phyloP scores from a whole-genome alignment of 2,329 filamentous ascomycete species.

The Aspergillus sp. region DNA sequence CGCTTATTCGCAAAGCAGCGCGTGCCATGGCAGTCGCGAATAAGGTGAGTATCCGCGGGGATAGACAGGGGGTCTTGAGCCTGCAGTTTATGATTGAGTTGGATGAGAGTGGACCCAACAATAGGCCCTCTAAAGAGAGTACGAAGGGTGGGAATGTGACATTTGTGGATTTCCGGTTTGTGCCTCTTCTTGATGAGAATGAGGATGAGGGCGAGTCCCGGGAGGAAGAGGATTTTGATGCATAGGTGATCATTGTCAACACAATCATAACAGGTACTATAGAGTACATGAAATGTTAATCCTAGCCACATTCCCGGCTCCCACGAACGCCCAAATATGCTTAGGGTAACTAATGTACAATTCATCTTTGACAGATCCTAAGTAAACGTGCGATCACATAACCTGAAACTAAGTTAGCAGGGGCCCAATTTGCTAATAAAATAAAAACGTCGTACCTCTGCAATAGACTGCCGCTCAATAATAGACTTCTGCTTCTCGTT shows the following conservation, averaged over 20 bases:
- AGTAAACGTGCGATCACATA: conserved; percentile 5
- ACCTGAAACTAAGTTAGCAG: conserved; percentile 7
- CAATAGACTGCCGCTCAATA: conserved; percentile 59
- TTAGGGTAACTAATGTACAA: neutral
- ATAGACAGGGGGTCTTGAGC: conserved; percentile 82
- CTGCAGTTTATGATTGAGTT: conserved; percentile 94
- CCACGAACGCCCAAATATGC: neutral
- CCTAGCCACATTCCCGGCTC: neutral
- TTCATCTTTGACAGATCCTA: too few relatives aligned
- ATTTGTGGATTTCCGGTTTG: conserved; percentile 42
- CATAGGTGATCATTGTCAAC: neutral
- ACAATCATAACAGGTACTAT: neutral
- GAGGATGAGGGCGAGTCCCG: conserved; percentile 15
- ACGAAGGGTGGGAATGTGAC: conserved; percentile 27
- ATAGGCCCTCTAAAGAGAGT: conserved; percentile 15
- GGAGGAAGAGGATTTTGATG: conserved; percentile 1
- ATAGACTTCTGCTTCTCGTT: conserved; percentile 79
- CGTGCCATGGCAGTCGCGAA: conserved; percentile 89
- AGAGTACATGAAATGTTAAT: neutral
- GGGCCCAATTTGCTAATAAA: neutral
- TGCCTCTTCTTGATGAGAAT: conserved; percentile 38
- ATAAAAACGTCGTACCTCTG: conserved; percentile 32
- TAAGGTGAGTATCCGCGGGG: conserved; percentile 85
- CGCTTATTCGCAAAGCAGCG: conserved; percentile 72
- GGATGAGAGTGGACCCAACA: conserved; percentile 46